Conservation (phyloP, 1,139 yeast genomes). For the Geotrichum reessii region DNA sequence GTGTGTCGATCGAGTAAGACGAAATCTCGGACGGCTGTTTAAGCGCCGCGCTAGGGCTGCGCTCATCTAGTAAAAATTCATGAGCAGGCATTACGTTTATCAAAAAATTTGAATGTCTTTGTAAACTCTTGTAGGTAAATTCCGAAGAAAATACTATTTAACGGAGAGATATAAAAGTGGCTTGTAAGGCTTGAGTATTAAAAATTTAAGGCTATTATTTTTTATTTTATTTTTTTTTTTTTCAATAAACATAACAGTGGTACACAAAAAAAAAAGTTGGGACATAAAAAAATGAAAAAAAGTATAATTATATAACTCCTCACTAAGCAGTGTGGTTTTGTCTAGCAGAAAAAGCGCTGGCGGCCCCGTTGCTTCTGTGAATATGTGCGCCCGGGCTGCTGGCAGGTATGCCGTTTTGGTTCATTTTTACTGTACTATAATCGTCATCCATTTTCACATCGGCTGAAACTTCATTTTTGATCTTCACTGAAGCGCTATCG, state of each 20-base stretch:
- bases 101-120: background rate
- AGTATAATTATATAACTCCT: background rate
- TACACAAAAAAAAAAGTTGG: background rate
- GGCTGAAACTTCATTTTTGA: background rate
- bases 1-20: slow-evolving; percentile 50
- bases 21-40: slow-evolving; percentile 73
- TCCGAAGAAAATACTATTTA: background rate
- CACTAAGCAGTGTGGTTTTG: background rate
- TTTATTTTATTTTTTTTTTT: background rate
- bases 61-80: slow-evolving; percentile 27
- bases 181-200: background rate
- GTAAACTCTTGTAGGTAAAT: background rate
- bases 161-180: background rate
- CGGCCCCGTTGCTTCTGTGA: background rate
- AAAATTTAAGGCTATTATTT: background rate
- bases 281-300: background rate
- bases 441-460: background rate
- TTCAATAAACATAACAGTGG: background rate
- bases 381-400: background rate
- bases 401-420: background rate
- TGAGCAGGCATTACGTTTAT: slow-evolving; percentile 2
- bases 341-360: background rate
- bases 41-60: slow-evolving; percentile 33
- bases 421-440: background rate
- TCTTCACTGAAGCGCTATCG: background rate